phyloP scores from a whole-genome alignment of 306 rosid species.

The Hippophae rhamnoides region DNA sequence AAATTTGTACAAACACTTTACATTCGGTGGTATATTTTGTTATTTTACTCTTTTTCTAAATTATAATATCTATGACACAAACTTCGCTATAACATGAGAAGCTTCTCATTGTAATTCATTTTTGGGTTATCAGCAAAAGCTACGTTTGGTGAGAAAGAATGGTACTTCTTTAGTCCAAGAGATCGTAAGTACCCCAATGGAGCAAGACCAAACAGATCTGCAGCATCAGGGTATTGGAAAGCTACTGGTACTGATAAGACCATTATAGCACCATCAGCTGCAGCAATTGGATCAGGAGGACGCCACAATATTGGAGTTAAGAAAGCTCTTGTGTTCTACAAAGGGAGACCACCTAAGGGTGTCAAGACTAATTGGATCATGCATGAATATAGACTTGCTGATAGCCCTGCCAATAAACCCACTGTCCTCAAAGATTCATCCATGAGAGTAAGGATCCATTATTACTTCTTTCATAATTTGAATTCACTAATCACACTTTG shows the following conservation, averaged over 20 bases:
- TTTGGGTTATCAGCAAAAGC: slow-evolving; percentile 35
- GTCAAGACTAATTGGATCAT: slow-evolving; percentile 57
- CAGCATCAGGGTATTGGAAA: slow-evolving; percentile 70
- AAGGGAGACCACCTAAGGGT: slow-evolving; percentile 56
- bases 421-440: slow-evolving; percentile 38
- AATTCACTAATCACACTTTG: no score
- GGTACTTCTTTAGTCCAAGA: slow-evolving; percentile 64
- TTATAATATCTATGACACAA: no score
- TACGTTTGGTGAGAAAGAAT: slow-evolving; percentile 56
- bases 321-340: slow-evolving; percentile 54
- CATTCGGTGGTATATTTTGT: no score
- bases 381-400: slow-evolving; percentile 53
- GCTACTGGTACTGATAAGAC: slow-evolving; percentile 52
- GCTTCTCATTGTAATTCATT: background rate
- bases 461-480: no score
- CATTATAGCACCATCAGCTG: slow-evolving; percentile 6
- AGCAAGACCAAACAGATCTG: slow-evolving; percentile 58
- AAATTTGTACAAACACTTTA: no score
- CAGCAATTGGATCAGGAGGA: slow-evolving; percentile 15
- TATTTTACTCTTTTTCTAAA: slow-evolving; percentile 17
- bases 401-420: slow-evolving; percentile 15
- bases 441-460: slow-evolving; percentile 37
- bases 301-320: slow-evolving; percentile 43
- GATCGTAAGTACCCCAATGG: slow-evolving; percentile 60
- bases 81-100: background rate